phyloP scores from a whole-genome alignment of 805 yeast species.

The Candida insectalens region DNA sequence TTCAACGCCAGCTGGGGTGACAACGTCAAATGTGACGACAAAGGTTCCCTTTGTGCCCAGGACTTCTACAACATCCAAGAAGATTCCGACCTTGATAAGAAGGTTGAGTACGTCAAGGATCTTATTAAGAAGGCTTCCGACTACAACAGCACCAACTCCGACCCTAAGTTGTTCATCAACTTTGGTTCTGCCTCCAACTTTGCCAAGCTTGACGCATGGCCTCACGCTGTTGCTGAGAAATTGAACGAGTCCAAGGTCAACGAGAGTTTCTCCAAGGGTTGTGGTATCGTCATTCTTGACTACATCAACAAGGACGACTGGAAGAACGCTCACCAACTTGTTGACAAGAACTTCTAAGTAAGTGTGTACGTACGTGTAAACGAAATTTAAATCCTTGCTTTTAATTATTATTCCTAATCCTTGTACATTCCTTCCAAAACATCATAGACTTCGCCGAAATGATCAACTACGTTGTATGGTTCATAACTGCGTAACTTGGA shows the following conservation, averaged over 20 bases:
- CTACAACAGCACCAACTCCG: slow-evolving; percentile 29
- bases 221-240: slow-evolving; percentile 50
- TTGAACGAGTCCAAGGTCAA: slow-evolving; percentile 33
- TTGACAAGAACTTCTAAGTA: slow-evolving; percentile 36
- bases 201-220: slow-evolving; percentile 48
- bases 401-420: background rate
- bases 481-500: slow-evolving; percentile 3
- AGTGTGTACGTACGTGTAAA: background rate
- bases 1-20: slow-evolving; percentile 64
- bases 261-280: slow-evolving; percentile 40
- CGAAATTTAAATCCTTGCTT: background rate
- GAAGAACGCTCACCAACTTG: slow-evolving; percentile 40
- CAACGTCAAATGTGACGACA: slow-evolving; percentile 56
- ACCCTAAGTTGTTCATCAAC: slow-evolving; percentile 55
- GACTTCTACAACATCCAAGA: slow-evolving; percentile 60
- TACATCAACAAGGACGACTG: slow-evolving; percentile 55
- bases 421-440: slow-evolving; percentile 10
- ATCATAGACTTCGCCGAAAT: slow-evolving; percentile 14
- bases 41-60: slow-evolving; percentile 55
- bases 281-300: slow-evolving; percentile 61
- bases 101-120: slow-evolving; percentile 46
- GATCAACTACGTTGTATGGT: slow-evolving; percentile 11
- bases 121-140: slow-evolving; percentile 44
- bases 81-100: slow-evolving; percentile 43
- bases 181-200: slow-evolving; percentile 43